Evolutionary conservation across 306 rosid species (phyloP), one percentile per base, ranked within the genome.

Genomic region (Sechiopsis laciniata): DNA sequence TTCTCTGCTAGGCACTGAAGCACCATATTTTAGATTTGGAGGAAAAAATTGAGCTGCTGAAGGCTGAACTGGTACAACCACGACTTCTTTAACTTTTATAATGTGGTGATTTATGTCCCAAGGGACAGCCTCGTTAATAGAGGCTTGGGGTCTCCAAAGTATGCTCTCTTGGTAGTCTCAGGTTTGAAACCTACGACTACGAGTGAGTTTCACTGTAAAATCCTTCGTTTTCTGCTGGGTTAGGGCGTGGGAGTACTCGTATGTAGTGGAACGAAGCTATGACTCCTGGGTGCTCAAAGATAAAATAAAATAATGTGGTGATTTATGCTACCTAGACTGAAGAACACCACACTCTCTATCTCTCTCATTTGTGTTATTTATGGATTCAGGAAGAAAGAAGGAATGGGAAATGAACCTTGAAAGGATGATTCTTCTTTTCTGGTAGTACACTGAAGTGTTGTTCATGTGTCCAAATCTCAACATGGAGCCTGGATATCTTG

Each of bases 1-100:
- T 17, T 45, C 68, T 60, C 73, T 65, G 75, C 73, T 85, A 88
- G 97, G 96, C 94, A 59, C 85, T 93, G 67, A 88, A 82, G 80
- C 91, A 90, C 78, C 90, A 87, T 81, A 80, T 90, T 77, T 73
- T 77, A 40, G 90, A 90, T 86, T 81, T 88, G 22, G 73, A 82
- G 82, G 94, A 93, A 86, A 83, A 80, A 79, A 80, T 86, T 73
- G 89, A 73, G 60, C 81, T 90, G 83, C 85, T 93, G 80, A 88
- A 83, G 73, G 89, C 86, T 32, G 96, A 87, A 79, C 83, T 80
- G 55, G 96, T 90, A 87, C 50, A 78, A 40, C 29, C 19, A 75
- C 3, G 22, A 32, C 72, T 75, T 57, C 73, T 81, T 63, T 50
- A 60, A 64, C 22, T 70, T 62, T 21, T 10, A 14, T 57, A 13